Base-by-base conservation (phyloP, 345 rosid genomes). In the Erucastrum elatum region DNA sequence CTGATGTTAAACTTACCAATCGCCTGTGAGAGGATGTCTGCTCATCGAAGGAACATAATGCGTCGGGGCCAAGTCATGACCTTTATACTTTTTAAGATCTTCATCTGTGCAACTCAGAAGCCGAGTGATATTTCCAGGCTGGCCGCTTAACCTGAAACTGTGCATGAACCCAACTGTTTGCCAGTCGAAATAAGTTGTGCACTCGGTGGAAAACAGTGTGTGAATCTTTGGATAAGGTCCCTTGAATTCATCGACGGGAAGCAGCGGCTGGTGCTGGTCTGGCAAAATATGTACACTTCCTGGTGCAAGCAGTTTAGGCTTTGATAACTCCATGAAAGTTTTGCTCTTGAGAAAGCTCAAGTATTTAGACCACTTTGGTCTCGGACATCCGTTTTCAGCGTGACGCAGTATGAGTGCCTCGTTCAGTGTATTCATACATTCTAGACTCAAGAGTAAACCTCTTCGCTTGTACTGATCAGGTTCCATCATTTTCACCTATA, bases 41-140 rank as follows among this genome's bases (percentile, higher is more conserved):
- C 96, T 95, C 99, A 95, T 95, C 5, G 98, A 93, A 84, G 99
- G 99, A 70, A 95, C 99, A 75, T 93, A 86, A 75, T 95, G 99
- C 8, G 99, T 95, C 26, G 98, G 94, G 71, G 99, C 99, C 80
- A 95, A 83, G 86, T 93, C 92, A 72, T 83, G 98, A 53, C 99
- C 99, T 82, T 74, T 78, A 75, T 95, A 95, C 55, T 78, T 78
- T 86, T 90, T 83, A 53, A 87, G 85, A 73, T 91, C 92, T 86
- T 93, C 90, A 60, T 95, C 97, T 26, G 92, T 89, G 81, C 98
- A 95, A 79, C 99, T 95, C 79, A 95, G 99, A 81, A 95, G 99
- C 75, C 97, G 82, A 6, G 99, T 95, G 34, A 95, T 80, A 74
- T 88, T 91, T 84, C 98, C 99, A 17, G 99, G 97, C 84, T 95